Evolutionary conservation across 352 stramenopile species (phyloP).

Genomic region (Globisporangium takayamanum): DNA sequence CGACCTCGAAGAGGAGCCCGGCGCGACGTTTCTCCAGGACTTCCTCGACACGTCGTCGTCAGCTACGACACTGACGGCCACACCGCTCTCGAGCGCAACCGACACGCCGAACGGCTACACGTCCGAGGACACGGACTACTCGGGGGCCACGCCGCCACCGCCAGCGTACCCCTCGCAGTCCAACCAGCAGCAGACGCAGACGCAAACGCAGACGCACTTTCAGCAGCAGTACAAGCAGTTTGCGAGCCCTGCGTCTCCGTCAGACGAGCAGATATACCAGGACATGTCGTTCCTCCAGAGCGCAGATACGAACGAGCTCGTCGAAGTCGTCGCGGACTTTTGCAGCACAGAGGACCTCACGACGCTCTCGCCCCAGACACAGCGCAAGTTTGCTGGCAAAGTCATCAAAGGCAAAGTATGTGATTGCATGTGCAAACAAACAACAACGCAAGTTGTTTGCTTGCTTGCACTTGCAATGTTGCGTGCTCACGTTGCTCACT

Average conservation of each 20-base stretch:
- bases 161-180: background rate
- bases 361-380: conserved; percentile 32
- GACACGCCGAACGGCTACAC: conserved; percentile 77
- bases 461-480: background rate
- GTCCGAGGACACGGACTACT: conserved; percentile 82
- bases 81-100: conserved; percentile 17
- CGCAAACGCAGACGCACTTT: background rate
- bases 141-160: conserved; percentile 30
- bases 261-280: conserved; percentile 70
- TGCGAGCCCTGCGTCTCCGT: conserved; percentile 11
- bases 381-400: conserved; percentile 59
- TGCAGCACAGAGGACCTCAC: conserved; percentile 40
- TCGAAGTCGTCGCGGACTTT: conserved; percentile 53
- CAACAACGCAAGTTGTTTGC: background rate
- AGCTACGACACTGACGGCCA: conserved; percentile 16
- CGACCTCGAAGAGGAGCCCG: conserved; percentile 56
- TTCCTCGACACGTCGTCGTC: conserved; percentile 18
- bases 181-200: background rate
- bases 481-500: background rate
- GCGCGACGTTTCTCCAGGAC: conserved; percentile 61
- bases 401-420: conserved; percentile 78
- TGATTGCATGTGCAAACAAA: background rate
- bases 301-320: conserved; percentile 51
- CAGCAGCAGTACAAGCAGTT: background rate
- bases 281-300: conserved; percentile 67